Percentiles rank a stretch among this genome's conserved stretches.
Evolutionary conservation across 306 rosid genomes (phyloP).

Genomic region (Cajanus cajan): DNA sequence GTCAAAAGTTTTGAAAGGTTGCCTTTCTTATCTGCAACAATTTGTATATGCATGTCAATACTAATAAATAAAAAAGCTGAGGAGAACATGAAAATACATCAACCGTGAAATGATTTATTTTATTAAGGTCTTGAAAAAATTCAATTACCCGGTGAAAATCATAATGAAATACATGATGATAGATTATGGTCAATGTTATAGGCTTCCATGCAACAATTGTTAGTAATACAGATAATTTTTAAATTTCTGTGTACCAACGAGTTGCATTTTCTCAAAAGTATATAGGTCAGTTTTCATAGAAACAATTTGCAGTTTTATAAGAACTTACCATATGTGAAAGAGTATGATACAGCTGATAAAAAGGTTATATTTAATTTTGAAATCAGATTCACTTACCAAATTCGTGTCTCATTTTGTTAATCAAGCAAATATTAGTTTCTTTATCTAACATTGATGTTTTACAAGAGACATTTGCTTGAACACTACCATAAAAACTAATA

Average conservation of each 20-base stretch:
- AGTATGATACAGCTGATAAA: background rate
- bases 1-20: slow-evolving; percentile 28
- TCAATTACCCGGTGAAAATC: slow-evolving; percentile 3
- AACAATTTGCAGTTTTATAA: background rate
- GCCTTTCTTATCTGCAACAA: slow-evolving; percentile 41
- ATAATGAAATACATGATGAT: background rate
- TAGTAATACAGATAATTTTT: background rate
- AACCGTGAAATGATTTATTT: slow-evolving; percentile 7
- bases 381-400: background rate
- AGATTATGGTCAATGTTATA: background rate
- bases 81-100: background rate
- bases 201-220: background rate
- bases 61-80: background rate
- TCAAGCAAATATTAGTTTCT: background rate
- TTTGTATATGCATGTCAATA: slow-evolving; percentile 13
- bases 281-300: background rate
- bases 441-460: background rate
- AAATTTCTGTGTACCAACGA: background rate
- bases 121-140: background rate
- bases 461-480: background rate
- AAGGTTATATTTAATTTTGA: background rate
- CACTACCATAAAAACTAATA: background rate
- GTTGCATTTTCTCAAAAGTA: background rate
- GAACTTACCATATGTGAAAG: background rate
- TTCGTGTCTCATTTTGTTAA: background rate